Percentiles rank a stretch among this genome's conserved stretches.
Evolutionary conservation across 495 filamentous ascomycete species (phyloP).

Genomic region (Hypoxylon subgilvum): DNA sequence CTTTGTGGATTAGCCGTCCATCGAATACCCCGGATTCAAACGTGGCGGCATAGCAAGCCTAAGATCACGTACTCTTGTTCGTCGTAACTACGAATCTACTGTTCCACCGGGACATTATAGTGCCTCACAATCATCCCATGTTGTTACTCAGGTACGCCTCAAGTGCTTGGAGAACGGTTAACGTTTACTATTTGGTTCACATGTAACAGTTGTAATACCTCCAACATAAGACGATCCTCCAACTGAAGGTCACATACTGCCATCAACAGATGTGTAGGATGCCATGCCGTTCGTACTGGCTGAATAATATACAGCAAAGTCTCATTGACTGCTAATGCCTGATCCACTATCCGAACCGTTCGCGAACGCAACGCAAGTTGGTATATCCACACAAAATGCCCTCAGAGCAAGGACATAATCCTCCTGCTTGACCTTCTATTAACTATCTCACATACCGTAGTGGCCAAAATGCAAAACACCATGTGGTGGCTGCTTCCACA

Average conservation of each 20-base stretch:
- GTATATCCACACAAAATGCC: constrained; percentile 25
- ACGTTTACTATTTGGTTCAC: too few relatives aligned
- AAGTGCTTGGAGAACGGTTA: too few relatives aligned
- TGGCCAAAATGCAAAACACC: constrained; percentile 11
- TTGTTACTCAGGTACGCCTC: too few relatives aligned
- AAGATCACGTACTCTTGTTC: too few relatives aligned
- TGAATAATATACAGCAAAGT: constrained; percentile 48
- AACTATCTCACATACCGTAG: constrained; percentile 34
- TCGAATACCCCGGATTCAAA: constrained; percentile 21
- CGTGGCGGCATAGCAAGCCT: too few relatives aligned
- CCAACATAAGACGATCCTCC: too few relatives aligned
- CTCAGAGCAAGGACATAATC: not conserved
- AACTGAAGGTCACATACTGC: not conserved
- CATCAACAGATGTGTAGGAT: constrained; percentile 32
- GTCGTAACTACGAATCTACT: too few relatives aligned
- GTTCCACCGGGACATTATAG: too few relatives aligned
- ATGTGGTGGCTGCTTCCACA: constrained; percentile 5
- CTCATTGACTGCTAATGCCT: constrained; percentile 34
- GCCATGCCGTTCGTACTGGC: constrained; percentile 42
- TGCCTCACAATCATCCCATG: too few relatives aligned
- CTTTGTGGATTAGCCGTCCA: not conserved
- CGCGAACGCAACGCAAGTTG: constrained; percentile 26
- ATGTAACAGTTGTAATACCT: too few relatives aligned
- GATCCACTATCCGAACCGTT: constrained; percentile 35
- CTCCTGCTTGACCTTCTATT: constrained; percentile 29